phyloP scores from a whole-genome alignment of 768 basidiomycete species.

The Pleurotus eryngii region DNA sequence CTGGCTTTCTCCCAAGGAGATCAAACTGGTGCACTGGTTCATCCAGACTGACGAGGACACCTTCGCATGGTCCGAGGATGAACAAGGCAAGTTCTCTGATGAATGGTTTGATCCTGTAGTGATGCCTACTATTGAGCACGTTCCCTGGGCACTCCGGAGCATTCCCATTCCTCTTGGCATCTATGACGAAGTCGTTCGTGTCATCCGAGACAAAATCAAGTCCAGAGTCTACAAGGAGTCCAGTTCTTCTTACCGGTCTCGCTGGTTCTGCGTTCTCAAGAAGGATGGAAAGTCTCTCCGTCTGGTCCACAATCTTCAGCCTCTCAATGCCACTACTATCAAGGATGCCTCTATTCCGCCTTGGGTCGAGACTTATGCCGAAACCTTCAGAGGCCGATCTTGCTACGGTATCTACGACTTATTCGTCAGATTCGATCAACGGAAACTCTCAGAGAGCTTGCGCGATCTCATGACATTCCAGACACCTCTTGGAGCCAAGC shows the following conservation, averaged over 20 bases:
- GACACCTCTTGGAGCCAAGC: conserved; percentile 26
- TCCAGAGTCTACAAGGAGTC: conserved; percentile 38
- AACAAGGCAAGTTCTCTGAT: conserved; percentile 16
- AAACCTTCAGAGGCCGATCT: conserved; percentile 27
- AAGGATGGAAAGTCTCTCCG: too few species aligned
- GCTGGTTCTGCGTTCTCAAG: conserved; percentile 15
- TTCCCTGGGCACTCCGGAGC: neutral
- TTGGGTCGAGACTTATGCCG: conserved; percentile 25
- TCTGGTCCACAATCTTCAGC: too few species aligned
- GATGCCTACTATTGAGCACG: neutral
- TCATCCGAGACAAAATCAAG: conserved; percentile 30
- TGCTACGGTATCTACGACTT: conserved; percentile 30
- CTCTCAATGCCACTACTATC: conserved; percentile 17
- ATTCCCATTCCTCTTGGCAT: conserved; percentile 18
- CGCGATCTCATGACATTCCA: conserved; percentile 42
- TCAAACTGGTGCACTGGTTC: too few species aligned
- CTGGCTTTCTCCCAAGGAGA: too few species aligned
- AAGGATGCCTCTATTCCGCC: conserved; percentile 15
- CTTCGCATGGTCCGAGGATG: conserved; percentile 25
- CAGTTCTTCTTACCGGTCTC: conserved; percentile 31
- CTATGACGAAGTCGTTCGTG: conserved; percentile 24
- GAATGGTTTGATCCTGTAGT: neutral
- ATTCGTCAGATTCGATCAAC: conserved; percentile 34
- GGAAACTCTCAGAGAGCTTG: conserved; percentile 17
- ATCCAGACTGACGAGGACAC: neutral